These are phyloP conservation scores for Rossbeevera mucosa DNA, from an alignment of 768 basidiomycete genomes.

Conservation along the genomic window DNA sequence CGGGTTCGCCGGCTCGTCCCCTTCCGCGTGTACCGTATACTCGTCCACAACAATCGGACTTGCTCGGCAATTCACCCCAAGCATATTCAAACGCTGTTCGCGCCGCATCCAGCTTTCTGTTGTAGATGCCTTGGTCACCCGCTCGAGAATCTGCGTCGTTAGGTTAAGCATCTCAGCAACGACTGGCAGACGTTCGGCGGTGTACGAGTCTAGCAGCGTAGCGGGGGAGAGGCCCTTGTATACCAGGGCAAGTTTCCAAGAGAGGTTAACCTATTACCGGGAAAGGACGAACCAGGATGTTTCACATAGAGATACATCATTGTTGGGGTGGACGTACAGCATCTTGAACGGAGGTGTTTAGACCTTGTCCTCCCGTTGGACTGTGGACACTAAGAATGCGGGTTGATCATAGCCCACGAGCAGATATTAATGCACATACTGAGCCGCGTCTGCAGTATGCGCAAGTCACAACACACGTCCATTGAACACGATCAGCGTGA, in stretches of 20 bases:
- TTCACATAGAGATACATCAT: neutral
- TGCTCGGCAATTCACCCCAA: slow-evolving; percentile 34
- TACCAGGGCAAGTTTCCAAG: slow-evolving; percentile 44
- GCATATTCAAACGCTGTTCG: slow-evolving; percentile 14
- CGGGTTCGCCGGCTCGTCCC: too few relatives aligned
- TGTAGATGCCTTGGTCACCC: neutral
- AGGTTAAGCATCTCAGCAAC: slow-evolving; percentile 43
- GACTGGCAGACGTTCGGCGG: slow-evolving; percentile 40
- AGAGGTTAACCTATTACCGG: slow-evolving; percentile 46
- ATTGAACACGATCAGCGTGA: neutral
- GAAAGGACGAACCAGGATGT: slow-evolving; percentile 1
- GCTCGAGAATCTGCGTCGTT: slow-evolving; percentile 27
- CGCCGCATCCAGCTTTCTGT: neutral
- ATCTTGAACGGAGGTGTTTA: slow-evolving; percentile 38
- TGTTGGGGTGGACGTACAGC: slow-evolving; percentile 26
- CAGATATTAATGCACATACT: slow-evolving; percentile 17
- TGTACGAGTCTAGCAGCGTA: slow-evolving; percentile 39
- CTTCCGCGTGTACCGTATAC: too few relatives aligned
- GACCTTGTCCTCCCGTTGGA: slow-evolving; percentile 29
- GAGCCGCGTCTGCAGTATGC: slow-evolving; percentile 42
- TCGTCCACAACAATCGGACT: slow-evolving; percentile 37
- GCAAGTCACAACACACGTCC: neutral
- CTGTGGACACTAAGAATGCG: slow-evolving; percentile 17
- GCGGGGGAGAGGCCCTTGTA: slow-evolving; percentile 29
- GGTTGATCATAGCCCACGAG: neutral